Conservation (phyloP, 176 grass and related monocot species). For the Triticum monococcum region DNA sequence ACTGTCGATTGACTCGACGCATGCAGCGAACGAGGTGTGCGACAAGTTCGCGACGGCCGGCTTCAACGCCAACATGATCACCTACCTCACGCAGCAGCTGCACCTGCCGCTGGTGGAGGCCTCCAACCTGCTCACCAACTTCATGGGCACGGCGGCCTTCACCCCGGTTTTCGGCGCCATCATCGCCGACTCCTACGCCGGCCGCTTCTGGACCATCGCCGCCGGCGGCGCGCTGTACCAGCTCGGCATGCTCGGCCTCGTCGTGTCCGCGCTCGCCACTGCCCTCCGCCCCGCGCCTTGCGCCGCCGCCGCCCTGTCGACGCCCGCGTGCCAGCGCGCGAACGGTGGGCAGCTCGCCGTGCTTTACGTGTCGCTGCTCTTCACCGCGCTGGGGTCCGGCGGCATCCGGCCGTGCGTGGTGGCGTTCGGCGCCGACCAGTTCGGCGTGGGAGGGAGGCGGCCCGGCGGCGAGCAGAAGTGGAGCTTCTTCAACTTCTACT, state of each 20-base stretch:
- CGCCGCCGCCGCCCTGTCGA: not conserved
- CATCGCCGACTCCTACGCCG: slow-evolving; percentile 83
- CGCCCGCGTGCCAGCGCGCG: slow-evolving; percentile 40
- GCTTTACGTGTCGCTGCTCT: slow-evolving; percentile 66
- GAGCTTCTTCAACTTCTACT: slow-evolving; percentile 77
- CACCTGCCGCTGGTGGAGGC: slow-evolving; percentile 77
- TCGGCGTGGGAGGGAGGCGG: slow-evolving; percentile 46
- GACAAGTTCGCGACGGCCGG: slow-evolving; percentile 61
- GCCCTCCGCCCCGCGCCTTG: slow-evolving; percentile 33
- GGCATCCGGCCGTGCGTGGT: slow-evolving; percentile 80
- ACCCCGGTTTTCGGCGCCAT: slow-evolving; percentile 76
- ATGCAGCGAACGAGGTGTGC: slow-evolving; percentile 75
- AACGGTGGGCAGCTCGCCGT: slow-evolving; percentile 43
- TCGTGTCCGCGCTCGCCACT: slow-evolving; percentile 54
- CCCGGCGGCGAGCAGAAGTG: slow-evolving; percentile 18
- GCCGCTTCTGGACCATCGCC: slow-evolving; percentile 82
- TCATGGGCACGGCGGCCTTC: slow-evolving; percentile 56
- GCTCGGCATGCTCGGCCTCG: slow-evolving; percentile 80
- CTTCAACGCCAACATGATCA: slow-evolving; percentile 78
- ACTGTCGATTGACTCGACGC: not conserved
- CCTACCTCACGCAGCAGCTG: slow-evolving; percentile 74
- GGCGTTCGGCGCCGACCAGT: slow-evolving; percentile 78
- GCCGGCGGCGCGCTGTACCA: slow-evolving; percentile 65
- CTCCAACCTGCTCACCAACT: slow-evolving; percentile 71
- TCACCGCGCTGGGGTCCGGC: slow-evolving; percentile 58